These are phyloP conservation scores for Gnomoniopsis smithogilvyi DNA, from an alignment of 2,329 filamentous ascomycete genomes.

Conservation along the genomic window DNA sequence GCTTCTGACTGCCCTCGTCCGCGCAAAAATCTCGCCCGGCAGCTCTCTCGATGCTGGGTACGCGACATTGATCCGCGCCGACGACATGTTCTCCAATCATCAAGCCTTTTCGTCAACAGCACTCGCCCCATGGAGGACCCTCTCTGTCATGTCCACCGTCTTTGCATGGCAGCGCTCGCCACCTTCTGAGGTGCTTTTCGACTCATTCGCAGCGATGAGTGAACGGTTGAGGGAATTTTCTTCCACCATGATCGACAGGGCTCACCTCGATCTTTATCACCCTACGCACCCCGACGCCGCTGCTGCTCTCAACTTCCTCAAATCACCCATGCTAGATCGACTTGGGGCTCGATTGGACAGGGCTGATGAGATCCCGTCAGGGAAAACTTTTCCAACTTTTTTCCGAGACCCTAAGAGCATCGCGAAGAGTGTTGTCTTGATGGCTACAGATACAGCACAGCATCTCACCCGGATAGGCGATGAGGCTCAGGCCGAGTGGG, in stretches of 20 bases:
- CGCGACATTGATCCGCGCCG: slow-evolving; percentile 43
- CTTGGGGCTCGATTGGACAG: slow-evolving; percentile 23
- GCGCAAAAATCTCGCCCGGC: slow-evolving; percentile 30
- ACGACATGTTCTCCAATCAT: slow-evolving; percentile 36
- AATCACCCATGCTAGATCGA: slow-evolving; percentile 18
- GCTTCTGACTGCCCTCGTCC: slow-evolving; percentile 38
- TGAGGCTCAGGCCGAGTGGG: slow-evolving; percentile 36
- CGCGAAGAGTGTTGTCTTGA: slow-evolving; percentile 29
- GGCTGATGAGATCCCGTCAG: slow-evolving; percentile 18
- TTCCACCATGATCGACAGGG: slow-evolving; percentile 41
- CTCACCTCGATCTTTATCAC: slow-evolving; percentile 54
- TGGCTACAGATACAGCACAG: slow-evolving; percentile 46
- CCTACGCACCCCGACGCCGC: slow-evolving; percentile 46
- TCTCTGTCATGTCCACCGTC: slow-evolving; percentile 53
- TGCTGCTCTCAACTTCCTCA: slow-evolving; percentile 38
- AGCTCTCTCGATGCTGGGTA: slow-evolving; percentile 49
- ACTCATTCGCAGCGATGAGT: slow-evolving; percentile 48
- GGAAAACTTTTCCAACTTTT: slow-evolving; percentile 8
- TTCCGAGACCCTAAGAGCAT: slow-evolving; percentile 22
- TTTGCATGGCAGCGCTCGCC: slow-evolving; percentile 41
- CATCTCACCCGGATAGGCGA: slow-evolving; percentile 39
- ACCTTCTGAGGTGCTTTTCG: slow-evolving; percentile 47
- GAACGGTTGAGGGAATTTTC: slow-evolving; percentile 29
- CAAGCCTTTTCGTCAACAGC: slow-evolving; percentile 35
- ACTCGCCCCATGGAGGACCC: slow-evolving; percentile 40